Conservation (phyloP, 352 stramenopile genomes). For the Phytophthora niederhauseri region DNA sequence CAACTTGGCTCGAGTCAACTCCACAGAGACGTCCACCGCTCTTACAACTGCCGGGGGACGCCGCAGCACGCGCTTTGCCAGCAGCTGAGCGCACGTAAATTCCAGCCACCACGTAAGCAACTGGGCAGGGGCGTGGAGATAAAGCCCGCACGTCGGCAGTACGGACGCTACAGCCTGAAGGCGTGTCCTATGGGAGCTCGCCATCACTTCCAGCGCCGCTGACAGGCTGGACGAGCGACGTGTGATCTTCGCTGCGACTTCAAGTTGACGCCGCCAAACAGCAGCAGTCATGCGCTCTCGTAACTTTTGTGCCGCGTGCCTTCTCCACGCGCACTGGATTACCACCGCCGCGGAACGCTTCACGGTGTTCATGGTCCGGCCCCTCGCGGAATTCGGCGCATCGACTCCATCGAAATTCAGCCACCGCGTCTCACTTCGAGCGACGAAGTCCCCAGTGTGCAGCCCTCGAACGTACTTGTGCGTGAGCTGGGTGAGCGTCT, state of each 20-base stretch:
- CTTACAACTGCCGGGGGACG: slow-evolving; percentile 43
- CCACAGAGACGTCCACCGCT: slow-evolving; percentile 49
- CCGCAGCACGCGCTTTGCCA: slow-evolving; percentile 41
- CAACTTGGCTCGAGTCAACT: slow-evolving; percentile 31
- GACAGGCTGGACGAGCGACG: slow-evolving; percentile 20
- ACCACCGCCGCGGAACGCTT: slow-evolving; percentile 50
- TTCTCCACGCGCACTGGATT: slow-evolving; percentile 57
- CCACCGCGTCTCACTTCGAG: slow-evolving; percentile 53
- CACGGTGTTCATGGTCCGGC: slow-evolving; percentile 27
- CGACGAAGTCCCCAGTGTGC: slow-evolving; percentile 50
- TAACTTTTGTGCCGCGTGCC: slow-evolving; percentile 30
- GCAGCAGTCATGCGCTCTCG: slow-evolving; percentile 25
- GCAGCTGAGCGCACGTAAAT: slow-evolving; percentile 30
- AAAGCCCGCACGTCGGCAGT: slow-evolving; percentile 22
- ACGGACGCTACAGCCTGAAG: slow-evolving; percentile 12
- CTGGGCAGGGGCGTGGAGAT: slow-evolving; percentile 42
- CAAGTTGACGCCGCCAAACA: slow-evolving; percentile 52
- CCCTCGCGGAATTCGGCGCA: slow-evolving; percentile 28
- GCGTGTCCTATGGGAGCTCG: neutral
- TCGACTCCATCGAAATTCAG: slow-evolving; percentile 36
- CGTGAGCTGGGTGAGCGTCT: slow-evolving; percentile 54
- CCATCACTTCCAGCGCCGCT: slow-evolving; percentile 4
- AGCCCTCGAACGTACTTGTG: slow-evolving; percentile 45
- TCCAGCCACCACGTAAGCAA: slow-evolving; percentile 52
- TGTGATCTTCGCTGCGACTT: slow-evolving; percentile 51